A percentile compares a stretch with the other conserved stretches of the same genome.
These are phyloP conservation scores for Trichomonas gallinae DNA, from an alignment of 208 protist genomes.

Conservation along the genomic window DNA sequence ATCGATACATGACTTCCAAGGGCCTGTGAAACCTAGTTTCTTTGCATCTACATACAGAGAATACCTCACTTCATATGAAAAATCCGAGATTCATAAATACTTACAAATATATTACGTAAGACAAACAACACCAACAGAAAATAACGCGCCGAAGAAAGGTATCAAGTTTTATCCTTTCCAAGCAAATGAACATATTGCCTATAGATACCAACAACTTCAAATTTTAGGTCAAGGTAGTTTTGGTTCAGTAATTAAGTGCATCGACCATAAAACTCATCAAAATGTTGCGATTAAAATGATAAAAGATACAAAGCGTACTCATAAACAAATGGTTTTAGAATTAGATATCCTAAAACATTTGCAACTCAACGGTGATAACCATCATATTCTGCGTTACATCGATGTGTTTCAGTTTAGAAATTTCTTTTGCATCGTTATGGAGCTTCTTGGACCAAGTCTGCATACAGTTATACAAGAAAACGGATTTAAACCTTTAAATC, in stretches of 20 bases:
- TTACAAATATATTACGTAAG: not conserved
- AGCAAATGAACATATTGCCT: slow-evolving; percentile 33
- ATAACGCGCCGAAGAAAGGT: not conserved
- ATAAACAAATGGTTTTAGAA: slow-evolving; percentile 32
- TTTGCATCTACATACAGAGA: not conserved
- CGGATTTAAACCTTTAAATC: not conserved
- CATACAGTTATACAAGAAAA: not conserved
- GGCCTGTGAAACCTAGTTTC: not conserved
- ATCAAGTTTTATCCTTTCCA: not conserved
- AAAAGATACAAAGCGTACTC: slow-evolving; percentile 42
- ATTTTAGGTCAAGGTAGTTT: slow-evolving; percentile 67
- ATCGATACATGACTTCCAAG: not conserved
- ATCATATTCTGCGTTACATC: slow-evolving; percentile 29
- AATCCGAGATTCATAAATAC: not conserved
- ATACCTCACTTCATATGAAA: not conserved
- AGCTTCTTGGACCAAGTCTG: not conserved
- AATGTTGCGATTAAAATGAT: slow-evolving; percentile 54
- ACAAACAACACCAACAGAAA: not conserved
- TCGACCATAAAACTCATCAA: slow-evolving; percentile 56
- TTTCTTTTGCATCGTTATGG: slow-evolving; percentile 28
- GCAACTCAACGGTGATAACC: slow-evolving; percentile 18
- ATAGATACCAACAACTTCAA: slow-evolving; percentile 63
- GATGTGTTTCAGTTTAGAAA: slow-evolving; percentile 36
- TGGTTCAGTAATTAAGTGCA: slow-evolving; percentile 63
- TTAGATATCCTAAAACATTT: slow-evolving; percentile 31